Evolutionary conservation across 371 early-diverging fungal species (phyloP), one percentile per base, ranked within the genome.

Genomic region (Actinomortierella wolfii): DNA sequence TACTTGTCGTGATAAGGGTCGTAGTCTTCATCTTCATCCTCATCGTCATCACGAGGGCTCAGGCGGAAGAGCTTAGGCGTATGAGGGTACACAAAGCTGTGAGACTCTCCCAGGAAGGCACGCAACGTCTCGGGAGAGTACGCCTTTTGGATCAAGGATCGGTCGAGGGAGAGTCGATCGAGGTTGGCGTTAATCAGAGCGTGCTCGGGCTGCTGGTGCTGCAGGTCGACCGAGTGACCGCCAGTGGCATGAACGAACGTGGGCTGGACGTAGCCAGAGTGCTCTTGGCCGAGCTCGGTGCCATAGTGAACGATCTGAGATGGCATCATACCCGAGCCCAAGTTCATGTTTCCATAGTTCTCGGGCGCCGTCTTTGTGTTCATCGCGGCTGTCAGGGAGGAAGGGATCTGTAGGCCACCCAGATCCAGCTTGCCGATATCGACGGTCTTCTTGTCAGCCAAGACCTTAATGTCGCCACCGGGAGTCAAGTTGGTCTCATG

Each of bases 311-410:
- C 66, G 18, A 71, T 25, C 23, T 71, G 73, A 20, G 48, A 56
- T 23, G 73, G 73, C 67, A 66, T 59, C 62, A 66, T 52, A 7
- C 66, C 67, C 8, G 73, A 66, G 0, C 73, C 73, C 55, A 45
- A n/a, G 49, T 71, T 71, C 28, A 71, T 42, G 45, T 71, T 71
- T 0, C 73, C 73, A 39, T 62, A 71, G 57, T 71, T 71, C 57
- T 59, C 47, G 9, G 73, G 73, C 1, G 58, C 67, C 20, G 53
- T 23, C 54, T 57, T 50, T n/a, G 67, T 66, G 57, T 65, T 58
- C 39, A 71, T 54, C 15, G 67, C 52, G 7, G 49, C 23, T 24
- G 65, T 52, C 23, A 51, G 56, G 28, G 59, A 26, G 18, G 63
- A 55, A 3, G 73, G 73, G 39, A 29, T 29, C 1, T 45, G 40